Evolutionary conservation across 1,284 basidiomycete genomes (phyloP).

Genomic region (Blastosporella zonata): DNA sequence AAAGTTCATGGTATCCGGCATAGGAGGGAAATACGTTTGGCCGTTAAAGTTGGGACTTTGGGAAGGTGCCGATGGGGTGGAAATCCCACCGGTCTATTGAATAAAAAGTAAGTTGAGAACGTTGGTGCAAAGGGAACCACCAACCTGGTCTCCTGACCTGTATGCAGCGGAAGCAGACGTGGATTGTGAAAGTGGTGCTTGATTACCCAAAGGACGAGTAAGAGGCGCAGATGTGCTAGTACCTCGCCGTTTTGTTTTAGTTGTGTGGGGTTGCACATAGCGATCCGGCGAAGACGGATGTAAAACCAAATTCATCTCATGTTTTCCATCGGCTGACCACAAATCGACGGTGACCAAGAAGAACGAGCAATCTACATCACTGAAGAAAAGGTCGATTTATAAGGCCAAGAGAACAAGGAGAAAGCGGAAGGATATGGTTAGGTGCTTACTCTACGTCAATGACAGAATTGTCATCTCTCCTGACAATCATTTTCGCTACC

Average conservation of each 20-base stretch:
- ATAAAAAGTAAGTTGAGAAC: conserved; percentile 6
- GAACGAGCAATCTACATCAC: conserved; percentile 82
- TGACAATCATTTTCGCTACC: conserved; percentile 77
- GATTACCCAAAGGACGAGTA: conserved; percentile 39
- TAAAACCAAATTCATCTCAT: conserved; percentile 83
- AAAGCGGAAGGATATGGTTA: neutral
- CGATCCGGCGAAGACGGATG: conserved; percentile 79
- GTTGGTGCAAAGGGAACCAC: conserved; percentile 5
- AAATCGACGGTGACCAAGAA: conserved; percentile 87
- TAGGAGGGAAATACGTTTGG: conserved; percentile 40
- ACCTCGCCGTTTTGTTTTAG: conserved; percentile 52
- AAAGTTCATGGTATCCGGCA: conserved; percentile 28
- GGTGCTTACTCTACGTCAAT: conserved; percentile 74
- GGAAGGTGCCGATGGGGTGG: conserved; percentile 36
- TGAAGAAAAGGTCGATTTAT: conserved; percentile 33
- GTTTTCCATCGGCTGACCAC: conserved; percentile 77
- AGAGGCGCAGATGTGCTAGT: conserved; percentile 35
- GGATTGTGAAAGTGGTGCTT: conserved; percentile 36
- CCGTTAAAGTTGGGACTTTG: conserved; percentile 37
- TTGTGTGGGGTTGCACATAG: conserved; percentile 52
- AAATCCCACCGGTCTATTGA: conserved; percentile 25
- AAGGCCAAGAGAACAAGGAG: conserved; percentile 13
- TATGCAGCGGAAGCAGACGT: conserved; percentile 39
- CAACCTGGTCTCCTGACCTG: conserved; percentile 39
- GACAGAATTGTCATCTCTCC: conserved; percentile 60